These are phyloP conservation scores for Eutrema japonicum DNA, from an alignment of 345 rosid genomes.

Conservation along the genomic window DNA sequence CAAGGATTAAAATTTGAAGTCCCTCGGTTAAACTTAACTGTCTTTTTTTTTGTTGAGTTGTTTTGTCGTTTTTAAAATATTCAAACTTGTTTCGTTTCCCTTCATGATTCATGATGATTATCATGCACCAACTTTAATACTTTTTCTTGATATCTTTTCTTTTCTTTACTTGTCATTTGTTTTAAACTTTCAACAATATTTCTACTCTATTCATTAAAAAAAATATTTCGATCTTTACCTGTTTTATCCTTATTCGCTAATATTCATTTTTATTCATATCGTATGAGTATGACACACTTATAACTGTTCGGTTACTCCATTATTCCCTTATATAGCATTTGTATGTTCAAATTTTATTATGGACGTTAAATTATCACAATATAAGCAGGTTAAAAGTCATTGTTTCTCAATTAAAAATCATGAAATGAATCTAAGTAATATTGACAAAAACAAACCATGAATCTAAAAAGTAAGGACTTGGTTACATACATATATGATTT, in stretches of 20 bases:
- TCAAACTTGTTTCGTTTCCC: background rate
- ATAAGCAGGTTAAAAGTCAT: too few relatives aligned
- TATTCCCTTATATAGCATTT: background rate
- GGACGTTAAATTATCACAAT: too few relatives aligned
- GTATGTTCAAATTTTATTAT: background rate
- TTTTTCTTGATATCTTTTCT: background rate
- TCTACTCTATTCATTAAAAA: background rate
- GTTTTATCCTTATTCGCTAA: too few relatives aligned
- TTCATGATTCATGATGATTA: slow-evolving; percentile 24
- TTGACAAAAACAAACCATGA: background rate
- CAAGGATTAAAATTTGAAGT: background rate
- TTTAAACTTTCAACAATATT: background rate
- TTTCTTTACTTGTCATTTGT: background rate
- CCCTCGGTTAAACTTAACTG: background rate
- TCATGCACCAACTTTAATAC: background rate
- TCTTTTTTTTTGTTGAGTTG: background rate
- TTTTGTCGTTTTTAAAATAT: background rate
- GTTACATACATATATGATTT: too few relatives aligned
- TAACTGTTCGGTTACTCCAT: background rate
- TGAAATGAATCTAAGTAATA: too few relatives aligned
- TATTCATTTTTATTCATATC: too few relatives aligned
- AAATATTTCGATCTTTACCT: too few relatives aligned
- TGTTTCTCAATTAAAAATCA: too few relatives aligned
- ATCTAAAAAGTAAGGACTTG: too few relatives aligned
- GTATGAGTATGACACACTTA: too few relatives aligned